Evolutionary conservation across 495 filamentous ascomycete species (phyloP).

Genomic region (Bryoglossum gracile): DNA sequence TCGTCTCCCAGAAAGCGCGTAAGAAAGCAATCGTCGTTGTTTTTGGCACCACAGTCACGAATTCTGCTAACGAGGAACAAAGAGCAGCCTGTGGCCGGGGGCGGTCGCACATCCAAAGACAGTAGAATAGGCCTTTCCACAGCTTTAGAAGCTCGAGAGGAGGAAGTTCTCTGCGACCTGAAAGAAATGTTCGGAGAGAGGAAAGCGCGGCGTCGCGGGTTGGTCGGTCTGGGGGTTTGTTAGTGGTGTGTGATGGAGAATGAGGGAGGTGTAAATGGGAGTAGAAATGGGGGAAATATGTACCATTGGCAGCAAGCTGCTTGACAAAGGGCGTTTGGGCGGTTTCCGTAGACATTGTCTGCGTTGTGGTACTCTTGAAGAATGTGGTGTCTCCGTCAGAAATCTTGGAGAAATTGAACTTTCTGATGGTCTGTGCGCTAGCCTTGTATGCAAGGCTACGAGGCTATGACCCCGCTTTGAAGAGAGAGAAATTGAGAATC

Average conservation of each 20-base stretch:
- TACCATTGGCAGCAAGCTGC: constrained; percentile 72
- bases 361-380: background rate
- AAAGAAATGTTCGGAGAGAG: constrained; percentile 73
- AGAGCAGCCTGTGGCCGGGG: constrained; percentile 81
- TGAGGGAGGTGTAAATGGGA: no score
- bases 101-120: constrained; percentile 92
- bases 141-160: constrained; percentile 80
- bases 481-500: no score
- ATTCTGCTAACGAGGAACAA: constrained; percentile 63
- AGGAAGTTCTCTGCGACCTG: constrained; percentile 55
- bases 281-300: constrained; percentile 18
- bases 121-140: constrained; percentile 96
- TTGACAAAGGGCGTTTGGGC: constrained; percentile 64
- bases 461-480: no score
- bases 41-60: constrained; percentile 57
- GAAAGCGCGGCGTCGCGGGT: constrained; percentile 73
- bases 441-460: constrained; percentile 1
- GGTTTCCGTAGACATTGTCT: constrained; percentile 29
- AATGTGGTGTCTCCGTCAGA: background rate
- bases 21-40: constrained; percentile 58
- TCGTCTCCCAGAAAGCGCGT: constrained; percentile 82
- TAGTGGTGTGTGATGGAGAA: background rate
- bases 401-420: constrained; percentile 6
- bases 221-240: constrained; percentile 56
- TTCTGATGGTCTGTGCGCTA: constrained; percentile 10